Conservation (phyloP, 805 yeast genomes). For the Ogataea corticis region DNA sequence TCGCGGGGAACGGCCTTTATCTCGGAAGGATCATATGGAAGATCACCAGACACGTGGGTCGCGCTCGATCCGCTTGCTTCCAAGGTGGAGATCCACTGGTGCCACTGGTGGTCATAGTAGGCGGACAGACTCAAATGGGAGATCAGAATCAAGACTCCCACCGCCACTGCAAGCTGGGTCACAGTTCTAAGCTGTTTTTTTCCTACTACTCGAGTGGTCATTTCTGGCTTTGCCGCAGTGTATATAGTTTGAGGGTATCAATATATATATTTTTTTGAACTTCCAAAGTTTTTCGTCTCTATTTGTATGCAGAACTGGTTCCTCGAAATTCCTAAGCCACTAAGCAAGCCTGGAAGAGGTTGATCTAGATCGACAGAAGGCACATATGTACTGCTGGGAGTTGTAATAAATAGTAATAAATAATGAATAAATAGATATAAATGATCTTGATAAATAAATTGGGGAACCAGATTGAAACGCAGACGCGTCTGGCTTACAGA, state of each 20-base stretch:
- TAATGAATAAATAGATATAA: constrained; percentile 13
- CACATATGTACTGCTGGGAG: no score
- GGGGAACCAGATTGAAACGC: no score
- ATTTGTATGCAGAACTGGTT: neutral
- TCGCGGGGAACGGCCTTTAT: constrained; percentile 23
- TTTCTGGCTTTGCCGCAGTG: neutral
- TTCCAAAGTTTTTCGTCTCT: neutral
- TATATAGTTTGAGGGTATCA: neutral
- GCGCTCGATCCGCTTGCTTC: neutral
- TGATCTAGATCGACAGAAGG: no score
- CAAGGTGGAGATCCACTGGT: neutral
- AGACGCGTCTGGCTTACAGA: constrained; percentile 38
- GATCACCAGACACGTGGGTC: neutral
- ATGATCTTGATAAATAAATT: no score
- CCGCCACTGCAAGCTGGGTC: neutral
- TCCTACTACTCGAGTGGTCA: neutral
- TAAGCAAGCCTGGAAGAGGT: constrained; percentile 3
- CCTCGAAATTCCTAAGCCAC: constrained; percentile 1
- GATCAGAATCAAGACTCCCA: neutral
- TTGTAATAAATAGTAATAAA: constrained; percentile 4
- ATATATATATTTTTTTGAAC: no score
- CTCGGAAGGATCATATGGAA: constrained; percentile 16
- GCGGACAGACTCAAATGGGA: neutral
- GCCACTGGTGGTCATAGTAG: constrained; percentile 1
- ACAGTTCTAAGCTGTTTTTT: constrained; percentile 1